Conservation (phyloP, 2,329 filamentous ascomycete genomes). For the Chaetomium olivaceum region DNA sequence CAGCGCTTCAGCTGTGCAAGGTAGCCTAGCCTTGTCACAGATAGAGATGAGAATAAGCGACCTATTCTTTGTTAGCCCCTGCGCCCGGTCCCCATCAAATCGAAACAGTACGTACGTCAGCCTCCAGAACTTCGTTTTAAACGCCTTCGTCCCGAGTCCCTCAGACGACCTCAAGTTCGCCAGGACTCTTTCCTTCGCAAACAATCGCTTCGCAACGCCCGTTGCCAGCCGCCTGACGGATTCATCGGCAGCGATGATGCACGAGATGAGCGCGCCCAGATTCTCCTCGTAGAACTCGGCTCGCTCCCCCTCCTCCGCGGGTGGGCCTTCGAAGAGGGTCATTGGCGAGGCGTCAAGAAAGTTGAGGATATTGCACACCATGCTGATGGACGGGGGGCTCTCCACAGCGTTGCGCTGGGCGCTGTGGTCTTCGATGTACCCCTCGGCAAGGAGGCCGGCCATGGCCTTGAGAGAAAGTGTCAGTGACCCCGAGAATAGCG, state of each 20-base stretch:
- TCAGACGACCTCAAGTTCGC: constrained; percentile 41
- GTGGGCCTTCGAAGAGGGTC: constrained; percentile 48
- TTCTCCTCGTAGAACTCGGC: constrained; percentile 47
- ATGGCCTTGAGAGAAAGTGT: constrained; percentile 39
- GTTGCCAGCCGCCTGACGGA: constrained; percentile 51
- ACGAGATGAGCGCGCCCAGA: constrained; percentile 55
- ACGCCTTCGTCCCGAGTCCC: constrained; percentile 40
- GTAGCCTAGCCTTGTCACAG: constrained; percentile 50
- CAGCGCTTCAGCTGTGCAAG: constrained; percentile 47
- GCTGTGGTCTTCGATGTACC: constrained; percentile 43
- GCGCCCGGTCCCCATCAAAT: not conserved
- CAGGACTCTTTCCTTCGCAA: constrained; percentile 43
- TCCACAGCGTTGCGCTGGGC: constrained; percentile 45
- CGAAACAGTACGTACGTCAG: constrained; percentile 46
- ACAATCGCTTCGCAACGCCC: constrained; percentile 51
- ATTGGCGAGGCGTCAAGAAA: constrained; percentile 58
- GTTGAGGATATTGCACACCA: constrained; percentile 55
- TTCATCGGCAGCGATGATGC: constrained; percentile 54
- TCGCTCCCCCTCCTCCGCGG: constrained; percentile 39
- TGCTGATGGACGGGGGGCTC: constrained; percentile 42
- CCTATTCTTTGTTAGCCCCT: constrained; percentile 35
- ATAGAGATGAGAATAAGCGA: constrained; percentile 50
- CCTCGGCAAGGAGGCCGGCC: constrained; percentile 42
- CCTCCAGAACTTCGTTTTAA: constrained; percentile 53
- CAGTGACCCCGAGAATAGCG: not conserved